Evolutionary conservation across 805 yeast species (phyloP).

Genomic region (Metschnikowia matae): DNA sequence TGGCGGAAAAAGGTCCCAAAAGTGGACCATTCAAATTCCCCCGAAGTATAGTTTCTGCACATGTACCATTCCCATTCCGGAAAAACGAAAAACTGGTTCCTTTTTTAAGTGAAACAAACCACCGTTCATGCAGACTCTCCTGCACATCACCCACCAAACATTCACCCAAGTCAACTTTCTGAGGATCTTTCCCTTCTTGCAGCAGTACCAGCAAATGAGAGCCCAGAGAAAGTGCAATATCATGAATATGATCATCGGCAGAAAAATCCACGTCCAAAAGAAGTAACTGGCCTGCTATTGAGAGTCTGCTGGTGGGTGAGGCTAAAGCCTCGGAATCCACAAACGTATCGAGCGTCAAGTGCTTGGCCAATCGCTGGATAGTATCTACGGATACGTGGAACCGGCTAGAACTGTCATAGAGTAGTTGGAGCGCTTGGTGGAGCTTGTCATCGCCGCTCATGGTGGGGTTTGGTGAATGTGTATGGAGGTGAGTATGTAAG

Average conservation of each 20-base stretch:
- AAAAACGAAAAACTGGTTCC: slow-evolving; percentile 17
- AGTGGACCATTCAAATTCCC: slow-evolving; percentile 20
- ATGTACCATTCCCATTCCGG: slow-evolving; percentile 2
- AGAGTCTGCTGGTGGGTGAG: slow-evolving; percentile 20
- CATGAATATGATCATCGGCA: slow-evolving; percentile 22
- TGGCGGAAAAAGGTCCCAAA: slow-evolving; percentile 31
- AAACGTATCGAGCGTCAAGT: slow-evolving; percentile 39
- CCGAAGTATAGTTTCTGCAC: slow-evolving; percentile 29
- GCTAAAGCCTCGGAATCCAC: slow-evolving; percentile 33
- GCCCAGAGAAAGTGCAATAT: slow-evolving; percentile 37
- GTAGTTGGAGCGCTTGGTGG: slow-evolving; percentile 13
- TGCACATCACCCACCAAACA: neutral
- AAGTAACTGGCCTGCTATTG: slow-evolving; percentile 40
- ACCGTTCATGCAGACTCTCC: neutral
- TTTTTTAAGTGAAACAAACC: neutral
- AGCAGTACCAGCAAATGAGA: slow-evolving; percentile 17
- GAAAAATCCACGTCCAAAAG: slow-evolving; percentile 38
- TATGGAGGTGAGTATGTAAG: neutral
- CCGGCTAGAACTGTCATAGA: slow-evolving; percentile 31
- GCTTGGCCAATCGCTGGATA: slow-evolving; percentile 38
- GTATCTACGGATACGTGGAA: slow-evolving; percentile 34
- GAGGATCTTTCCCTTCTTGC: too few relatives aligned
- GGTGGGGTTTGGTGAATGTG: neutral
- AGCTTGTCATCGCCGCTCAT: slow-evolving; percentile 10
- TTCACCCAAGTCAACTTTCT: neutral